Evolutionary conservation across 208 protist species (phyloP).

Genomic region (Crithidia fasciculata): DNA sequence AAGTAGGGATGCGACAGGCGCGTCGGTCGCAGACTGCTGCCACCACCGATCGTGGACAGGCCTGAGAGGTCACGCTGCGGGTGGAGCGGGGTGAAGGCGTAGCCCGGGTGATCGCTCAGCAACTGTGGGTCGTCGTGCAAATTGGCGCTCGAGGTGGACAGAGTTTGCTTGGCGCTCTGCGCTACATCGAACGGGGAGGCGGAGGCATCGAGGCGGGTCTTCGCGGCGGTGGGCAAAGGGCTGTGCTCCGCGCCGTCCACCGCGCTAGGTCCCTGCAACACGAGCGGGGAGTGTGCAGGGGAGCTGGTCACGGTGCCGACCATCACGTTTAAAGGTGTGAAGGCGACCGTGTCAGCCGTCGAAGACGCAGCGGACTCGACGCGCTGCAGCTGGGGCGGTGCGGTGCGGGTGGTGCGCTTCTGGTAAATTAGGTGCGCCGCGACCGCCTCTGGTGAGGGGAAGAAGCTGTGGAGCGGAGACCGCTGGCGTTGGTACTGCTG

Average conservation of each 20-base stretch:
- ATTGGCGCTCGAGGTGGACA: not conserved
- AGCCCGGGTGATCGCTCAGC: not conserved
- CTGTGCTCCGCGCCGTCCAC: slow-evolving; percentile 5
- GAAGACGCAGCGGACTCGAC: slow-evolving; percentile 16
- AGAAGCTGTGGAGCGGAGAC: slow-evolving; percentile 4
- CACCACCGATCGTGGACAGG: not conserved
- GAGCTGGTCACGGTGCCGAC: not conserved
- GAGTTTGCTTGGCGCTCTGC: not conserved
- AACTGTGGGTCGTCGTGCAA: slow-evolving; percentile 15
- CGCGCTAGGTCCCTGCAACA: slow-evolving; percentile 2
- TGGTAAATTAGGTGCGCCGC: not conserved
- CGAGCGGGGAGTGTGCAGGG: not conserved
- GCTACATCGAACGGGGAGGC: not conserved
- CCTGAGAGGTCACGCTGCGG: slow-evolving; percentile 2
- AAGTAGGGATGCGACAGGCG: not conserved
- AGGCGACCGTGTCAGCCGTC: slow-evolving; percentile 19
- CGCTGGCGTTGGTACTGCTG: slow-evolving; percentile 17
- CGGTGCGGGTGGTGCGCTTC: not conserved
- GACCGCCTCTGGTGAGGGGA: slow-evolving; percentile 10
- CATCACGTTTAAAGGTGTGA: slow-evolving; percentile 6
- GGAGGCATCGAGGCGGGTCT: not conserved
- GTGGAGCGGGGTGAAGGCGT: not conserved
- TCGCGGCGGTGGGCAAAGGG: not conserved
- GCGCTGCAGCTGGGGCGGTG: slow-evolving; percentile 6
- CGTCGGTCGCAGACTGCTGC: slow-evolving; percentile 10